Evolutionary conservation across 176 grass and related monocot species (phyloP).

Genomic region (Phyllostachys edulis): DNA sequence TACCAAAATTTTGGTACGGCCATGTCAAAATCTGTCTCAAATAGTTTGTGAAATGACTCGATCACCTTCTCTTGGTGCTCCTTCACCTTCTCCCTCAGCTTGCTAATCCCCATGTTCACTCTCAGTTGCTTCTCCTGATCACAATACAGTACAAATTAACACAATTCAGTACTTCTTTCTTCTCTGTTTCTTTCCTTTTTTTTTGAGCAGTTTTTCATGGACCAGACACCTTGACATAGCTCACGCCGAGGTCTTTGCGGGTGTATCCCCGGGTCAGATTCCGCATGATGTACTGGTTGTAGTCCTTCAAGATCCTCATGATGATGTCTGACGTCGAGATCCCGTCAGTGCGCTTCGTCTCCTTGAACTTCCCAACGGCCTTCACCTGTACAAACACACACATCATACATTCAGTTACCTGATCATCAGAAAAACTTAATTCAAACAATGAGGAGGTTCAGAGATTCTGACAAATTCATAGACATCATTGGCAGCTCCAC

Average conservation of each 20-base stretch:
- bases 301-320: slow-evolving; percentile 95
- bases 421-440: not conserved
- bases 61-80: slow-evolving; percentile 80
- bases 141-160: not conserved
- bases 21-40: no score
- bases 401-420: not conserved
- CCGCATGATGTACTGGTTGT: slow-evolving; percentile 88
- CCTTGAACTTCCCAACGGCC: slow-evolving; percentile 76
- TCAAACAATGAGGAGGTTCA: not conserved
- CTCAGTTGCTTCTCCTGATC: slow-evolving; percentile 83
- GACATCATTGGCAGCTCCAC: slow-evolving; percentile 83
- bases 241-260: slow-evolving; percentile 80
- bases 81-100: slow-evolving; percentile 80
- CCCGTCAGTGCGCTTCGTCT: slow-evolving; percentile 80
- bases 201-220: not conserved
- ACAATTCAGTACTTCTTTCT: not conserved
- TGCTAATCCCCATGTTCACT: slow-evolving; percentile 88
- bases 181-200: not conserved
- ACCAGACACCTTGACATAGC: slow-evolving; percentile 69
- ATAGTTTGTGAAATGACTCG: not conserved
- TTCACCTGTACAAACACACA: slow-evolving; percentile 60
- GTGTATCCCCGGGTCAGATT: slow-evolving; percentile 75
- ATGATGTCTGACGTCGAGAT: slow-evolving; percentile 90
- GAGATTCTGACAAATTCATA: slow-evolving; percentile 70
- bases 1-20: not conserved